phyloP scores from a whole-genome alignment of 1,139 yeast genomes.

The Yamadazyma spencermartinsiae region DNA sequence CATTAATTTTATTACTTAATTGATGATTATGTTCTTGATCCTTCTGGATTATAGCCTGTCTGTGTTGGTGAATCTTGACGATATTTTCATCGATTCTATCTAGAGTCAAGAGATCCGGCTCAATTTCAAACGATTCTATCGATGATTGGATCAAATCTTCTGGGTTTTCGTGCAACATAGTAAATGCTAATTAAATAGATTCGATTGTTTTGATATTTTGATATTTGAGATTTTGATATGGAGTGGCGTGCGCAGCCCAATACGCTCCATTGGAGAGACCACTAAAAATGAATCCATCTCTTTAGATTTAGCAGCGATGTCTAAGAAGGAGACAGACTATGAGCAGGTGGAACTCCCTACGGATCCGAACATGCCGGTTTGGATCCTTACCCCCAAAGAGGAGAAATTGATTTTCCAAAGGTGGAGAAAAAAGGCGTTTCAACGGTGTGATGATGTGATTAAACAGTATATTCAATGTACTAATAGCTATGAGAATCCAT shows the following conservation, averaged over 20 bases:
- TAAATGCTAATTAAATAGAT: neutral
- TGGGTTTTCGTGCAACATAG: constrained; percentile 34
- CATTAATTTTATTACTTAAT: constrained; percentile 19
- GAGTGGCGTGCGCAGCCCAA: neutral
- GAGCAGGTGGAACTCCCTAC: constrained; percentile 44
- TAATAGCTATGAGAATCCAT: constrained; percentile 43
- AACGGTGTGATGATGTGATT: constrained; percentile 67
- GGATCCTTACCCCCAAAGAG: constrained; percentile 86
- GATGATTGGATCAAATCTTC: constrained; percentile 41
- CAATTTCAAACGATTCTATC: constrained; percentile 49
- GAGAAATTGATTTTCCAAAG: constrained; percentile 78
- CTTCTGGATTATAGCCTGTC: constrained; percentile 26
- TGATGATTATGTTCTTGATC: constrained; percentile 21
- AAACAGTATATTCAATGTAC: constrained; percentile 46
- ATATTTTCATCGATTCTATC: constrained; percentile 48
- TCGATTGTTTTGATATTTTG: too few relatives aligned
- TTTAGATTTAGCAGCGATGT: too few relatives aligned
- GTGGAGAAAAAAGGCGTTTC: constrained; percentile 75
- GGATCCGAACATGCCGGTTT: constrained; percentile 61
- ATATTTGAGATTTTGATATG: too few relatives aligned
- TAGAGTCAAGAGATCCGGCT: constrained; percentile 52
- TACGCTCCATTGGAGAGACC: too few relatives aligned
- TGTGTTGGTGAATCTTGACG: constrained; percentile 24
- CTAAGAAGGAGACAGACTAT: constrained; percentile 31
- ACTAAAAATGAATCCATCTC: too few relatives aligned